Conservation (phyloP, 1,284 basidiomycete genomes). For the Hypsizygus ulmarius region DNA sequence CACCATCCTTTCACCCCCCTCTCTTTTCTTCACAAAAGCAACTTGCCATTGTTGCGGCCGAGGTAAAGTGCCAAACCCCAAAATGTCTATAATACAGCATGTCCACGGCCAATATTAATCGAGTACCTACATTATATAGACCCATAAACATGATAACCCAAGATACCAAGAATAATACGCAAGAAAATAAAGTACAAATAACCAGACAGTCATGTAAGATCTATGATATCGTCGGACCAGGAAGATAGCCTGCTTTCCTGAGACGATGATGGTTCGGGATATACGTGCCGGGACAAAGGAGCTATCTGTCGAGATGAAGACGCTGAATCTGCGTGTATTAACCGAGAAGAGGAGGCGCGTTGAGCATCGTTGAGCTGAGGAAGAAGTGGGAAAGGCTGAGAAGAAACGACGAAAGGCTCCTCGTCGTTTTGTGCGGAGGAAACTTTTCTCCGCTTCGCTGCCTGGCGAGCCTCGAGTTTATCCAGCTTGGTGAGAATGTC, state of each 20-base stretch:
- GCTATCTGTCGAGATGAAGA: background rate
- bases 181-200: background rate
- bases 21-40: background rate
- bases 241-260: slow-evolving; percentile 13
- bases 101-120: no score
- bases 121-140: background rate
- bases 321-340: background rate
- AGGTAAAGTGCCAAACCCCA: no score
- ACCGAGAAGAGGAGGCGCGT: background rate
- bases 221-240: slow-evolving; percentile 9
- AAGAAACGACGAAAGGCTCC: background rate
- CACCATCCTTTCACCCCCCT: background rate
- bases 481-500: slow-evolving; percentile 6
- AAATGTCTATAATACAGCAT: no score
- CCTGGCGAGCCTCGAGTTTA: slow-evolving; percentile 1
- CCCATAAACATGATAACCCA: background rate
- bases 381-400: slow-evolving; percentile 2
- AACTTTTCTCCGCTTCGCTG: slow-evolving; percentile 8
- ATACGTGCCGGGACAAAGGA: slow-evolving; percentile 1
- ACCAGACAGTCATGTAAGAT: slow-evolving; percentile 9
- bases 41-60: background rate
- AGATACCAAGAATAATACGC: background rate
- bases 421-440: background rate
- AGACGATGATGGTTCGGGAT: slow-evolving; percentile 11
- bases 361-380: slow-evolving; percentile 2